A percentile compares a stretch with the other conserved stretches of the same genome.
Evolutionary conservation across 192 early-diverging fungal species (phyloP).

Genomic region (Gaertneriomyces semiglobifer): DNA sequence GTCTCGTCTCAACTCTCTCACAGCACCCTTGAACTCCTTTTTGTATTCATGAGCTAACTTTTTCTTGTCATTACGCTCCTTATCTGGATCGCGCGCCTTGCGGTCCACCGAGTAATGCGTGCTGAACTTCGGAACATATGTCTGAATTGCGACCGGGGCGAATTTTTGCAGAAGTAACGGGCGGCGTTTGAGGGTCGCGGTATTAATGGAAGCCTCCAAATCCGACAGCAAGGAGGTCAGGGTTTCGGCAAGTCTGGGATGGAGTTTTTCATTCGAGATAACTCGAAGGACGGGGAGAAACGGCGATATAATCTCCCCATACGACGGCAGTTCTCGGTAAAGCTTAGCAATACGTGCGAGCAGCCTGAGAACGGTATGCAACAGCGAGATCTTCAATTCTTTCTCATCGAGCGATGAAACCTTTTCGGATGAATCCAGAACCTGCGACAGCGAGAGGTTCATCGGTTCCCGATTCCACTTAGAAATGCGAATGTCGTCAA

Average conservation of each 20-base stretch:
- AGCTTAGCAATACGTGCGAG: slow-evolving; percentile 27
- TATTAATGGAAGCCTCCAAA: neutral
- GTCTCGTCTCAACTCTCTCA: slow-evolving; percentile 94
- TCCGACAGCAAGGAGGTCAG: slow-evolving; percentile 15
- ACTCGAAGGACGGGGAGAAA: slow-evolving; percentile 22
- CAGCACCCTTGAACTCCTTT: slow-evolving; percentile 91
- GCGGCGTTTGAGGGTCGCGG: slow-evolving; percentile 38
- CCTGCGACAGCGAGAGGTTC: neutral
- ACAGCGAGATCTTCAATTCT: slow-evolving; percentile 23
- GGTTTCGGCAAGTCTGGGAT: slow-evolving; percentile 2
- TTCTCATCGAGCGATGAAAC: neutral
- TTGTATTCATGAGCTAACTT: slow-evolving; percentile 83
- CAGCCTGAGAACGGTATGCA: slow-evolving; percentile 16
- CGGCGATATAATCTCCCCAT: slow-evolving; percentile 34
- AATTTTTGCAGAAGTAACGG: slow-evolving; percentile 83
- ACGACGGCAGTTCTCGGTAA: slow-evolving; percentile 26
- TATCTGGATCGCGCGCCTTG: slow-evolving; percentile 73
- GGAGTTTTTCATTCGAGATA: neutral
- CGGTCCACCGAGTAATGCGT: slow-evolving; percentile 82
- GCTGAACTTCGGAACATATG: slow-evolving; percentile 90
- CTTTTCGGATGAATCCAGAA: neutral
- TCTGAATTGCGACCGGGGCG: slow-evolving; percentile 79
- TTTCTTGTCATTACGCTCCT: slow-evolving; percentile 64
- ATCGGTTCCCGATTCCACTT: slow-evolving; percentile 13
- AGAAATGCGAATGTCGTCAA: slow-evolving; percentile 4